phyloP scores from a whole-genome alignment of 2,329 filamentous ascomycete genomes.

The Colletotrichum liriopes region DNA sequence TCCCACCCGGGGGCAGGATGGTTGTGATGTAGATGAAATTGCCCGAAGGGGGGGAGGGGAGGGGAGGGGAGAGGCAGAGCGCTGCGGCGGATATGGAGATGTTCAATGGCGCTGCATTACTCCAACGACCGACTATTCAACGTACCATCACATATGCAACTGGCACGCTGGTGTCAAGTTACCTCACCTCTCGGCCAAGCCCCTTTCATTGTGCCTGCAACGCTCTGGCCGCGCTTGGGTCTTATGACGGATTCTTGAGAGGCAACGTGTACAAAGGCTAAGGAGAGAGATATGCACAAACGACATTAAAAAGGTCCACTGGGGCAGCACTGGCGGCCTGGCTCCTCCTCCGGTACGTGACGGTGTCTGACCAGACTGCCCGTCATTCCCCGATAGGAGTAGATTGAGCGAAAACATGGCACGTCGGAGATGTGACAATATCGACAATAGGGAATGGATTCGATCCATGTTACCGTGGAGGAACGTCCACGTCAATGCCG shows the following conservation, averaged over 20 bases:
- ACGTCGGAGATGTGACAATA: conserved; percentile 26
- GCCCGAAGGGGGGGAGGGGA: conserved; percentile 53
- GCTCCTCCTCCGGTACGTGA: conserved; percentile 23
- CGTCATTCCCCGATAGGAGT: conserved; percentile 28
- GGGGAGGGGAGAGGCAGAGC: conserved; percentile 28
- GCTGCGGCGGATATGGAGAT: conserved; percentile 45
- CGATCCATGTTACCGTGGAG: conserved; percentile 16
- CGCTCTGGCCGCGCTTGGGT: conserved; percentile 35
- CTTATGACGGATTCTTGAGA: conserved; percentile 6
- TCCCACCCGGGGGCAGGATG: conserved; percentile 51
- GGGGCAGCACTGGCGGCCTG: conserved; percentile 10
- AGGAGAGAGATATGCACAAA: conserved; percentile 24
- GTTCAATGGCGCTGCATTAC: conserved; percentile 49
- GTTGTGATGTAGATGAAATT: conserved; percentile 61
- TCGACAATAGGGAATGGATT: conserved; percentile 20
- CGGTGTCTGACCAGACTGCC: conserved; percentile 6
- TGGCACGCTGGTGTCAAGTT: conserved; percentile 36
- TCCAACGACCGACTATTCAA: conserved; percentile 33
- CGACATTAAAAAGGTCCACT: conserved; percentile 3
- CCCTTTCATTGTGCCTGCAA: conserved; percentile 19
- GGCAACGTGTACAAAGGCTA: conserved; percentile 1
- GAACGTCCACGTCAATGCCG: conserved; percentile 4
- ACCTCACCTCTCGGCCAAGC: conserved; percentile 31
- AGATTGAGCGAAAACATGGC: conserved; percentile 25
- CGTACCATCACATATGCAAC: conserved; percentile 50